Evolutionary conservation across 371 early-diverging fungal species (phyloP), one percentile per base, ranked within the genome.

Genomic region (Syncephalastrum racemosum): DNA sequence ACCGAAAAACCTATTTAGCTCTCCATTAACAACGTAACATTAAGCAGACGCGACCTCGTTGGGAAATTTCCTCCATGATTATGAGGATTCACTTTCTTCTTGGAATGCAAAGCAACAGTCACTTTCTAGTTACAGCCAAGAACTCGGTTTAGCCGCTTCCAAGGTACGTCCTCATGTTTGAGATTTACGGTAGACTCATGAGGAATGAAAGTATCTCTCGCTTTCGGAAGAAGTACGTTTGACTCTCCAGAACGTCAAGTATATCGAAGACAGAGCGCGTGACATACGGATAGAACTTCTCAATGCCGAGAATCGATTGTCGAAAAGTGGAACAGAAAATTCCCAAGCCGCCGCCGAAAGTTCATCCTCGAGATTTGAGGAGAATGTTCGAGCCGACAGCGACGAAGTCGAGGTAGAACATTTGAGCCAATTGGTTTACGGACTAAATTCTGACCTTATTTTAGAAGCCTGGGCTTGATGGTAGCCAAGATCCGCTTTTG

Each of bases 401-500:
- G 20, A 4, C 16, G 18, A 14, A 18, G 41, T 40, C 19, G 16
- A 51, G 39, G 52, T 51, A 51, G 36, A 40, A 13, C 52, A 39
- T n/a, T n/a, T n/a, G n/a, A n/a, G n/a, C n/a, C n/a, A n/a, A n/a
- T n/a, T n/a, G n/a, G n/a, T n/a, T n/a, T n/a, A n/a, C n/a, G n/a
- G n/a, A n/a, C n/a, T n/a, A n/a, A n/a, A n/a, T n/a, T n/a, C 42
- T 39, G 14, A 40, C 40, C 18, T 24, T 31, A 39, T 51, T 18
- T 8, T 19, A 39, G 22, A 24, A 16, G 15, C 42, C 12, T 19
- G 40, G 3, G 6, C 4, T 31, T 19, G 36, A 46, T 46, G 54
- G 15, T 50, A 68, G 36, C 12, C 36, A 31, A 22, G 59, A 67
- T n/a, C 67, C 67, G 23, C 18, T 63, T 1, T 51, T 63, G 31